Percentiles rank a stretch among this genome's conserved stretches.
Evolutionary conservation across 305 asterid species (phyloP).

Genomic region (Fraxinus latifolia): DNA sequence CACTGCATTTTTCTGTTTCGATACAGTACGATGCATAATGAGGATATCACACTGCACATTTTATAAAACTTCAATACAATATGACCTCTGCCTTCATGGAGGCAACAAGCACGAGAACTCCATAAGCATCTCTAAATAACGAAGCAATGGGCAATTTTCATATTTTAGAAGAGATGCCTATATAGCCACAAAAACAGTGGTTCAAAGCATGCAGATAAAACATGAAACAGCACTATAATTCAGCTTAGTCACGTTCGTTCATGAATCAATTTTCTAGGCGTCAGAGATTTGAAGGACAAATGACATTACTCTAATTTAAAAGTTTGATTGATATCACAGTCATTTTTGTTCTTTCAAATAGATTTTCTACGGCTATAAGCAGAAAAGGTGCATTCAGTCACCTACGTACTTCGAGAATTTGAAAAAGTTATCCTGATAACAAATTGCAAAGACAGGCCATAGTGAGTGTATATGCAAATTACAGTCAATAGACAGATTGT

Average conservation of each 20-base stretch:
- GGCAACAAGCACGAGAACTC: background rate
- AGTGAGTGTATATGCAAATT: slow-evolving; percentile 37
- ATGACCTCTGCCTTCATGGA: background rate
- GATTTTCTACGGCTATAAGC: background rate
- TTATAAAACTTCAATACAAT: background rate
- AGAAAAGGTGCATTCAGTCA: slow-evolving; percentile 1
- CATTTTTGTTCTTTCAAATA: background rate
- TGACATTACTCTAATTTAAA: background rate
- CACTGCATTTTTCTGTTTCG: background rate
- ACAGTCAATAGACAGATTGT: slow-evolving; percentile 34
- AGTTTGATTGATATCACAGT: background rate
- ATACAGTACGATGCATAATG: background rate
- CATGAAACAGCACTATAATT: background rate
- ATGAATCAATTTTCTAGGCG: background rate
- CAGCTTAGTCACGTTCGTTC: background rate
- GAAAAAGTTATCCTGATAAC: slow-evolving; percentile 17
- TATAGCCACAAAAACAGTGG: background rate
- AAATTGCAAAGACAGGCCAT: slow-evolving; percentile 26
- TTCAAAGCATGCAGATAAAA: background rate
- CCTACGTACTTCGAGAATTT: slow-evolving; percentile 23
- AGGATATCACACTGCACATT: background rate
- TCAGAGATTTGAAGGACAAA: background rate
- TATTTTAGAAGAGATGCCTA: background rate
- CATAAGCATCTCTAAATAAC: background rate
- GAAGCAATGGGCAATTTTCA: background rate